Evolutionary conservation across 768 basidiomycete genomes (phyloP).

Genomic region (Hemileccinum impolitum): DNA sequence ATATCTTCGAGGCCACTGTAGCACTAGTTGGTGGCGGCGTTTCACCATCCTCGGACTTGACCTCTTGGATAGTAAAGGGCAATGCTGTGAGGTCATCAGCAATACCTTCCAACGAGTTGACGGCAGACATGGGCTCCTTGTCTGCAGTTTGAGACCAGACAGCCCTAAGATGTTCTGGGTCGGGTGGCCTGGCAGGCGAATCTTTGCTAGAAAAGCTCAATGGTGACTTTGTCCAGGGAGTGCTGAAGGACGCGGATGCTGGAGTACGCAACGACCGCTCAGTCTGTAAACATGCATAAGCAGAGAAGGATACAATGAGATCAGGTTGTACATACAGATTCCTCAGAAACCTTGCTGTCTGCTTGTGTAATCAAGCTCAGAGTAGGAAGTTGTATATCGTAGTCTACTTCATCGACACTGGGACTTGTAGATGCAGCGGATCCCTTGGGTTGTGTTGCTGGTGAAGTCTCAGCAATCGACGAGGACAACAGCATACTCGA

Average conservation of each 20-base stretch:
- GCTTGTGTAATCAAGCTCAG: slow-evolving; percentile 28
- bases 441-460: slow-evolving; percentile 10
- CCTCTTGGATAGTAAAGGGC: slow-evolving; percentile 79
- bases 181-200: slow-evolving; percentile 62
- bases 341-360: slow-evolving; percentile 52
- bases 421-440: slow-evolving; percentile 6
- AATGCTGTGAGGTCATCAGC: slow-evolving; percentile 77
- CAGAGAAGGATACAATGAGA: neutral
- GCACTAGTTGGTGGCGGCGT: slow-evolving; percentile 66
- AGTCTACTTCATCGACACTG: slow-evolving; percentile 7
- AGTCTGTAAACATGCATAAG: slow-evolving; percentile 29
- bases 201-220: slow-evolving; percentile 62
- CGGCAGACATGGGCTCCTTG: slow-evolving; percentile 59
- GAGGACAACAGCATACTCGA: slow-evolving; percentile 26
- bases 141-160: slow-evolving; percentile 80
- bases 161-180: slow-evolving; percentile 82
- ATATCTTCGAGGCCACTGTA: slow-evolving; percentile 66
- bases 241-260: slow-evolving; percentile 34
- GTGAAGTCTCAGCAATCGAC: slow-evolving; percentile 14
- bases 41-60: slow-evolving; percentile 83
- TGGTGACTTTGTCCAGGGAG: slow-evolving; percentile 52
- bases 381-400: slow-evolving; percentile 13
- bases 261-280: slow-evolving; percentile 49
- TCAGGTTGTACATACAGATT: slow-evolving; percentile 42
- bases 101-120: slow-evolving; percentile 83